Conservation (phyloP, 2,329 filamentous ascomycete genomes). For the Lecanosticta acicola region DNA sequence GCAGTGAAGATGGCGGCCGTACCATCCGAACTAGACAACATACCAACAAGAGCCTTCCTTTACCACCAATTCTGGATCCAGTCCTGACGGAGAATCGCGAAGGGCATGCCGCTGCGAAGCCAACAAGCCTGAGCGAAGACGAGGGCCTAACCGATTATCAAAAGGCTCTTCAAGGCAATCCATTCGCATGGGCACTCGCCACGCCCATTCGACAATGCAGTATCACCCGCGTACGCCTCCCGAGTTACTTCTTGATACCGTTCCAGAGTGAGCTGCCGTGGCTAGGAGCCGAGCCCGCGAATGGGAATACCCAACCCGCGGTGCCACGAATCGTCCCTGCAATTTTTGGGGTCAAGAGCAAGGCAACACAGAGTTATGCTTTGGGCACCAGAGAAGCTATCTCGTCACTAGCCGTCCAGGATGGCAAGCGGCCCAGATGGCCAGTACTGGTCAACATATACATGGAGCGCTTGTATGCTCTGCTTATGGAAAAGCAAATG, state of each 20-base stretch:
- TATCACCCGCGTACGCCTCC: slow-evolving; percentile 47
- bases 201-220: slow-evolving; percentile 55
- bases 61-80: slow-evolving; percentile 47
- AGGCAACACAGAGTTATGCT: not conserved
- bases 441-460: not conserved
- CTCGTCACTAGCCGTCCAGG: not conserved
- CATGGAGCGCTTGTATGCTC: not conserved
- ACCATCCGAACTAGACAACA: slow-evolving; percentile 33
- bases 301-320: not conserved
- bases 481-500: not conserved
- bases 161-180: slow-evolving; percentile 54
- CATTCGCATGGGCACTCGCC: slow-evolving; percentile 60
- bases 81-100: slow-evolving; percentile 33
- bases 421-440: slow-evolving; percentile 2
- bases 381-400: not conserved
- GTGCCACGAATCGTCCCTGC: not conserved
- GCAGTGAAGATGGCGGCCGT: slow-evolving; percentile 29
- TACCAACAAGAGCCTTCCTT: slow-evolving; percentile 36
- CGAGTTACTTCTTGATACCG: slow-evolving; percentile 56
- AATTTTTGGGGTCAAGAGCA: not conserved
- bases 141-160: slow-evolving; percentile 49
- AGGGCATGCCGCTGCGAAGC: slow-evolving; percentile 38
- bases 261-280: slow-evolving; percentile 1
- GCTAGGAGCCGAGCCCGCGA: not conserved
- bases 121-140: slow-evolving; percentile 39